Percentiles rank a stretch among this genome's conserved stretches.
phyloP scores from a whole-genome alignment of 306 rosid species.

The Datisca glomerata region DNA sequence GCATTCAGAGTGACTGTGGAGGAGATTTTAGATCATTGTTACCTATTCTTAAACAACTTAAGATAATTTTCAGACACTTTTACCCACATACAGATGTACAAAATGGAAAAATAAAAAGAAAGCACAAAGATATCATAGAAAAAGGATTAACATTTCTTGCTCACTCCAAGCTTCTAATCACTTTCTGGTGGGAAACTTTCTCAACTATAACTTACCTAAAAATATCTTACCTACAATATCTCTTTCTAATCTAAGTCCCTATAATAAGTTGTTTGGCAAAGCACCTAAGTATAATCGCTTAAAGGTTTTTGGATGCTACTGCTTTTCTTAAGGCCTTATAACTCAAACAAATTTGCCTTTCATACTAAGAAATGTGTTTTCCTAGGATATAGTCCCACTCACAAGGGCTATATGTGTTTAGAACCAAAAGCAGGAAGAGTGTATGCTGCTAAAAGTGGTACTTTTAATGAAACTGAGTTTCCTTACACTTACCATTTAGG shows the following conservation, averaged over 20 bases:
- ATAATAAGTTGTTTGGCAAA: no score
- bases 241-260: background rate
- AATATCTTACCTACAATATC: background rate
- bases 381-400: background rate
- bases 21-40: background rate
- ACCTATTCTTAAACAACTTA: background rate
- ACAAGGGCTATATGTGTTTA: background rate
- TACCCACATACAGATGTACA: background rate
- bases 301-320: background rate
- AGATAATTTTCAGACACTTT: background rate
- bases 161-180: background rate
- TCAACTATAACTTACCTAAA: background rate
- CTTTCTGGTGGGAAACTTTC: background rate
- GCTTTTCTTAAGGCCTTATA: background rate
- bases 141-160: background rate
- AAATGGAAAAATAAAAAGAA: background rate
- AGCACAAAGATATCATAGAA: background rate
- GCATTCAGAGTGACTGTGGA: background rate
- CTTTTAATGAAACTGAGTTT: background rate
- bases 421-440: background rate
- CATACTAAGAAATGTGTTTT: background rate
- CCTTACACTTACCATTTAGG: background rate
- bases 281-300: background rate
- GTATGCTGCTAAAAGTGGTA: background rate
- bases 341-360: background rate